These are phyloP conservation scores for Colletotrichum shisoi DNA, from an alignment of 2,329 filamentous ascomycete genomes.

Conservation along the genomic window DNA sequence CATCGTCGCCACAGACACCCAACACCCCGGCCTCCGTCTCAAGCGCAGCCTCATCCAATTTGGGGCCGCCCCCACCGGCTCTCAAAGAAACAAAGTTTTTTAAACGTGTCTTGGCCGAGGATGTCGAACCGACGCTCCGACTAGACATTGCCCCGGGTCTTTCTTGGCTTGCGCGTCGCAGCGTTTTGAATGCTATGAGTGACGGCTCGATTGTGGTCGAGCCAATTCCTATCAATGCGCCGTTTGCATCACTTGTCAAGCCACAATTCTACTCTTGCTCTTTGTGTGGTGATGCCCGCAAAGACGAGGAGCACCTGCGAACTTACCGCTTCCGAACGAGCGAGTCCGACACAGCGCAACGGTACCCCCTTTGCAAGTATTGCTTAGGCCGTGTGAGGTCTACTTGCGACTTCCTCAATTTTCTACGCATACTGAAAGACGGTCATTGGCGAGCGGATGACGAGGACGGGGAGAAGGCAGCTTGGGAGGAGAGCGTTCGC, in stretches of 20 bases:
- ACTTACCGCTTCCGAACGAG: conserved; percentile 89
- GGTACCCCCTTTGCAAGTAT: conserved; percentile 89
- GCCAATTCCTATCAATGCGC: conserved; percentile 72
- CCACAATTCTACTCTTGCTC: conserved; percentile 75
- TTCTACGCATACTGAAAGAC: conserved; percentile 88
- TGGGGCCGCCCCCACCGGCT: conserved; percentile 58
- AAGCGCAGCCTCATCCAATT: conserved; percentile 54
- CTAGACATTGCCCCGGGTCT: conserved; percentile 89
- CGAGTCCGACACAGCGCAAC: conserved; percentile 84
- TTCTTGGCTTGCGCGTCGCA: conserved; percentile 90
- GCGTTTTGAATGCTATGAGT: conserved; percentile 81
- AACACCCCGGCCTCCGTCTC: conserved; percentile 63
- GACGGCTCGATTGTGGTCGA: conserved; percentile 90
- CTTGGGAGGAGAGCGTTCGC: conserved; percentile 94
- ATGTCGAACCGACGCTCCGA: conserved; percentile 92
- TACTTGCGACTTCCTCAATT: conserved; percentile 91
- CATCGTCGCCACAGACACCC: conserved; percentile 66
- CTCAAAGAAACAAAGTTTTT: conserved; percentile 94
- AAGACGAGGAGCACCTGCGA: conserved; percentile 73
- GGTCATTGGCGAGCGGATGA: conserved; percentile 88
- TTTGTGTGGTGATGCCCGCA: conserved; percentile 84
- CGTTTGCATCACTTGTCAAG: conserved; percentile 58
- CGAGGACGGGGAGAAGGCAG: conserved; percentile 81
- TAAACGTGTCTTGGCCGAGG: conserved; percentile 86
- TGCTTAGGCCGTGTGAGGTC: conserved; percentile 84